Conservation (phyloP, 495 filamentous ascomycete species). For the Hypoxylon cercidicola region DNA sequence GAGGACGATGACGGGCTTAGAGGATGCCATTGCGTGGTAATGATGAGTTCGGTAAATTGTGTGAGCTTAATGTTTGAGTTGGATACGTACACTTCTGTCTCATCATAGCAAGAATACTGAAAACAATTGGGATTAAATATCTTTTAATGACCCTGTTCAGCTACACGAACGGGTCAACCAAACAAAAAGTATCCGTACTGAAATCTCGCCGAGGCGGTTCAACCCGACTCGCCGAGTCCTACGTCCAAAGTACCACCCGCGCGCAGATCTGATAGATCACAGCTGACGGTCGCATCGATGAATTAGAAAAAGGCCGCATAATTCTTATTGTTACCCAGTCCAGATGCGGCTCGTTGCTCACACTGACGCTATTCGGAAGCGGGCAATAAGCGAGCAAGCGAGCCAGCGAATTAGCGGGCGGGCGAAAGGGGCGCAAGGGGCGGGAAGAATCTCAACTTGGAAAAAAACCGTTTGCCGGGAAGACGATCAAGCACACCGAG, state of each 20-base stretch:
- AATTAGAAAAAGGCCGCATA: slow-evolving; percentile 21
- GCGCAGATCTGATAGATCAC: slow-evolving; percentile 16
- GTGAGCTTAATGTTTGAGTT: not conserved
- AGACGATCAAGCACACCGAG: slow-evolving; percentile 4
- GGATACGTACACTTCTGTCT: slow-evolving; percentile 1
- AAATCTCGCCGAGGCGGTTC: slow-evolving; percentile 1
- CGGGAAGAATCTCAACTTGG: slow-evolving; percentile 1
- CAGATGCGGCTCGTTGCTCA: slow-evolving; percentile 5
- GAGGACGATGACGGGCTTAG: slow-evolving; percentile 53
- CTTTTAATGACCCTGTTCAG: not conserved
- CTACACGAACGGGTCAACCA: not conserved
- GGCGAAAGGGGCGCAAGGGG: not conserved
- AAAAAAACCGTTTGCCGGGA: not conserved
- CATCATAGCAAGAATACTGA: not conserved
- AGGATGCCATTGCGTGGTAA: slow-evolving; percentile 26
- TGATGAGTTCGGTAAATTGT: not conserved
- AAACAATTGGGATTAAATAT: slow-evolving; percentile 15
- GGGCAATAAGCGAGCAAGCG: not conserved
- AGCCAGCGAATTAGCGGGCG: slow-evolving; percentile 7
- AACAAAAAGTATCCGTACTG: not conserved
- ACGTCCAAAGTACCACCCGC: not conserved
- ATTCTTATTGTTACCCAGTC: slow-evolving; percentile 2
- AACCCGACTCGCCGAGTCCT: not conserved
- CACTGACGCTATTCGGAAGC: not conserved
- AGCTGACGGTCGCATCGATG: slow-evolving; percentile 4